Base-by-base conservation (phyloP, 352 stramenopile species). In the Pythium biforme region DNA sequence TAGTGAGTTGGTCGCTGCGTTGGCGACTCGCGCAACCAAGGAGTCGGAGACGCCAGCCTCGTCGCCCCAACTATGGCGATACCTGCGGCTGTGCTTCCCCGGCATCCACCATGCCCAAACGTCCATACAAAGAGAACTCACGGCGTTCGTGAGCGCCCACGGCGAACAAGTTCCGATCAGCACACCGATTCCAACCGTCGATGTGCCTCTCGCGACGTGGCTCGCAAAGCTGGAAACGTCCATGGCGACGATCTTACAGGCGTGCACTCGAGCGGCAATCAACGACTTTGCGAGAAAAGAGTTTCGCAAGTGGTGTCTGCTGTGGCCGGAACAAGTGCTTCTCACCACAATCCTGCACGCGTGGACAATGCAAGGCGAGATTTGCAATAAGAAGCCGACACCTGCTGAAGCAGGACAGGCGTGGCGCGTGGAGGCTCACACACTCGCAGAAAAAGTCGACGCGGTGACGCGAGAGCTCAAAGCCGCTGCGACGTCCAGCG, bases 251-350 rank as follows among this genome's bases (percentile, higher is more conserved):
- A 86, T 89, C 4, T 39, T 94, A 0, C 83, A 94, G 34, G 85
- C 84, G 5, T 86, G 74, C 7, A 75, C 86, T 6, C 79, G 83
- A 4, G 79, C 80, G 2, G 75, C 85, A 17, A 71, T 83, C 14
- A 85, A 68, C 12, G 85, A 94, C 60, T 64, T 80, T n/a, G 58
- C 69, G 20, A 75, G 81, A 5, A 92, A 94, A 59, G 85, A 91
- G 29, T 94, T 94, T 60, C 81, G 82, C 0, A 94, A 94, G 34
- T 94, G 85, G 85, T 90, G 77, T 39, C 46, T 90, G 6, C 64
- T 90, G 6, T 94, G 85, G 85, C 81, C 85, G 0, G 85, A 94
- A 27, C 85, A 94, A 68, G 77, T 88, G 0, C 23, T 94, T 4
- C 19, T 83, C n/a, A 66, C 69, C 15, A 77, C 79, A 20, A 74